Evolutionary conservation across 345 rosid genomes (phyloP).

Genomic region (Syzygium aqueum): DNA sequence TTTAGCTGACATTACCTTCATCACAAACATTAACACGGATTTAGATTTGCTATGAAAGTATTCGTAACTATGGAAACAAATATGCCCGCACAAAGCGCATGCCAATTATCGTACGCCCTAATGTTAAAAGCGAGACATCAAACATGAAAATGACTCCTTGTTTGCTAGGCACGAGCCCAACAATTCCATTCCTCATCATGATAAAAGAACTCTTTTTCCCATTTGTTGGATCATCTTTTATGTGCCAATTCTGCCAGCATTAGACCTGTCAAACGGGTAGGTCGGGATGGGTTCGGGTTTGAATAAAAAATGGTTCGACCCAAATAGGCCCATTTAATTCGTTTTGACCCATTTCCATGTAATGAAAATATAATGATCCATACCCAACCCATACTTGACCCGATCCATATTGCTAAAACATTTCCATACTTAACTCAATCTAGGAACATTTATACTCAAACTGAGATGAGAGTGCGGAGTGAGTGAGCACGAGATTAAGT

Average conservation of each 20-base stretch:
- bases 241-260: neutral
- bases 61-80: neutral
- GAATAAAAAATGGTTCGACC: no score
- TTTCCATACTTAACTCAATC: no score
- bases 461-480: no score
- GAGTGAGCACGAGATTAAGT: no score
- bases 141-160: neutral
- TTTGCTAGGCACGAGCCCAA: neutral
- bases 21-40: neutral
- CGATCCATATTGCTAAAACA: no score
- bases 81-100: neutral
- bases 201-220: neutral
- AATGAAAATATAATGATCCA: no score
- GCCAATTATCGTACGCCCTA: neutral
- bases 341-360: no score
- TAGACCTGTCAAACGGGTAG: no score
- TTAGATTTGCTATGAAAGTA: neutral
- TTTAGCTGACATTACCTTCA: neutral
- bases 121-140: neutral
- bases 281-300: no score
- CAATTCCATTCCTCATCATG: neutral
- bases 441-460: no score
- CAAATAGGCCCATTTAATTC: no score
- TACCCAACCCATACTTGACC: no score
- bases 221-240: neutral